A percentile compares a stretch with the other conserved stretches of the same genome.
These are phyloP conservation scores for Termitomyces heimii DNA, from an alignment of 768 basidiomycete genomes.

Conservation along the genomic window DNA sequence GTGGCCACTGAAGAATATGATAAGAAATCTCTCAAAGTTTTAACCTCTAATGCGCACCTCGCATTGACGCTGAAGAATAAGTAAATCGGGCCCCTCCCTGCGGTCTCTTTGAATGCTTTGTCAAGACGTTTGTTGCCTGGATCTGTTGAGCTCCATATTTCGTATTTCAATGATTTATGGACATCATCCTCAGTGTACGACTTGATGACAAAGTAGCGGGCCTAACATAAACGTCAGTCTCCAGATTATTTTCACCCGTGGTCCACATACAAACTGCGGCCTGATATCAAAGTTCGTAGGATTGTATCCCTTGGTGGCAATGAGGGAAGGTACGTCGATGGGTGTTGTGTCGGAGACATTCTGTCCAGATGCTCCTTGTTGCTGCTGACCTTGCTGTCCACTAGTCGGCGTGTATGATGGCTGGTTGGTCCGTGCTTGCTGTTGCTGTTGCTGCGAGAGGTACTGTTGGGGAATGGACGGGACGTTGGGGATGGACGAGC, in stretches of 20 bases:
- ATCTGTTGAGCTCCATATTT: constrained; percentile 97
- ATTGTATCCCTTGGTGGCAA: constrained; percentile 88
- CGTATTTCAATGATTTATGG: constrained; percentile 95
- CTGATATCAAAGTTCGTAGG: constrained; percentile 78
- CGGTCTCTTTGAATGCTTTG: constrained; percentile 95
- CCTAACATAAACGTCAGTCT: constrained; percentile 34
- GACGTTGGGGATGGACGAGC: constrained; percentile 49
- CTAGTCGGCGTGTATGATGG: constrained; percentile 28
- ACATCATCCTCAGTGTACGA: constrained; percentile 99
- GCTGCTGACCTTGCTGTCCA: constrained; percentile 15
- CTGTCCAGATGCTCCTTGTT: constrained; percentile 20
- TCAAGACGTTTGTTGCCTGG: constrained; percentile 97
- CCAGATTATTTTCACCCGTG: background rate
- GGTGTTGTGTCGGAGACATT: constrained; percentile 60
- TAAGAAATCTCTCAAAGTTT: background rate
- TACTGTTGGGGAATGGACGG: constrained; percentile 73
- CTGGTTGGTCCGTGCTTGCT: constrained; percentile 34
- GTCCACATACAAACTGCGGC: constrained; percentile 62
- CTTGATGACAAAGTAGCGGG: constrained; percentile 96
- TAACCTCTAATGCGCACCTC: constrained; percentile 36
- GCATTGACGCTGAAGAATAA: constrained; percentile 98
- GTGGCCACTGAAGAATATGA: constrained; percentile 59
- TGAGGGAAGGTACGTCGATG: constrained; percentile 81
- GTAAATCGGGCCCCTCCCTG: constrained; percentile 89
- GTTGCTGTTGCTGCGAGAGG: constrained; percentile 42